Conservation (phyloP, 495 filamentous ascomycete genomes). For the Tetracladium marchalianum region DNA sequence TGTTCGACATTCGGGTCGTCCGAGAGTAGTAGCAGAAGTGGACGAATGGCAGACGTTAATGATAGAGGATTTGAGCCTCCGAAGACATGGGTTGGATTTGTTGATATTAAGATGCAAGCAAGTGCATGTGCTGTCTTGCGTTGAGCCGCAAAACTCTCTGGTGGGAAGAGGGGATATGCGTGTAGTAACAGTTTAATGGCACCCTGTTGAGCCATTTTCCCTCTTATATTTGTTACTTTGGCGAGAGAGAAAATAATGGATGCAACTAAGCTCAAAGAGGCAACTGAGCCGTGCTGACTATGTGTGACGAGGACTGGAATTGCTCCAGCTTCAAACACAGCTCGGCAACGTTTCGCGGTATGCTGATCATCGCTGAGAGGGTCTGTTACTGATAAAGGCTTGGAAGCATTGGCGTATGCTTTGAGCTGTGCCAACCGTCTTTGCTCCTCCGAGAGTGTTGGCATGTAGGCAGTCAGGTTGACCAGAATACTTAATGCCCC, state of each 20-base stretch:
- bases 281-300: constrained; percentile 53
- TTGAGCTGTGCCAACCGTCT: constrained; percentile 84
- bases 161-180: constrained; percentile 48
- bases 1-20: constrained; percentile 42
- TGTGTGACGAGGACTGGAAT: constrained; percentile 65
- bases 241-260: constrained; percentile 71
- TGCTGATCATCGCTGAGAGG: constrained; percentile 62
- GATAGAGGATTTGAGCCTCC: constrained; percentile 62
- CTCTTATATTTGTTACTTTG: constrained; percentile 58
- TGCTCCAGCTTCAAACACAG: constrained; percentile 63
- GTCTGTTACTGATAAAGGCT: constrained; percentile 49
- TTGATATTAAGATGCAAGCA: constrained; percentile 84
- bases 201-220: constrained; percentile 79
- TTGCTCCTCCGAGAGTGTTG: constrained; percentile 77
- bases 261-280: constrained; percentile 56
- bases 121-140: constrained; percentile 71
- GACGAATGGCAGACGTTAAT: constrained; percentile 65
- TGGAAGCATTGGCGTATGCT: constrained; percentile 78
- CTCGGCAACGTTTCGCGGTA: constrained; percentile 66
- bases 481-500: constrained; percentile 73
- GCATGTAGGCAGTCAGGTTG: constrained; percentile 76
- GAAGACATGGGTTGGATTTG: constrained; percentile 80
- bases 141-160: constrained; percentile 38
- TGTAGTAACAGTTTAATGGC: constrained; percentile 74
- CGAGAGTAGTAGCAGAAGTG: constrained; percentile 61